Evolutionary conservation across 495 filamentous ascomycete species (phyloP).

Genomic region (Hypomontagnella monticulosa): DNA sequence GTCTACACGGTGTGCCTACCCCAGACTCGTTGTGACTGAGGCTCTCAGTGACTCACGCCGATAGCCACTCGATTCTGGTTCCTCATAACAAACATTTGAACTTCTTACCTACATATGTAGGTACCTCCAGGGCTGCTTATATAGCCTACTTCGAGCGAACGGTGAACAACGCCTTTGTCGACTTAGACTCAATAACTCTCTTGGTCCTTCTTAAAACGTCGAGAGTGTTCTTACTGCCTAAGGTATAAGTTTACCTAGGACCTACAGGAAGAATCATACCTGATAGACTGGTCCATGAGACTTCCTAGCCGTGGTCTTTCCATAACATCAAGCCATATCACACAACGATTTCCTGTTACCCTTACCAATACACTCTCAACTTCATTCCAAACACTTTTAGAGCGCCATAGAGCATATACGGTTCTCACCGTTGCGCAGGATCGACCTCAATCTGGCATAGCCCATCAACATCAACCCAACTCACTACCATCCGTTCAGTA

Average conservation of each 20-base stretch:
- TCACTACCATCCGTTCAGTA: conserved; percentile 1
- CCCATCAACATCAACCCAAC: background rate
- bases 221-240: no score
- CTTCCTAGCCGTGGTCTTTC: background rate
- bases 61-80: background rate
- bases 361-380: background rate
- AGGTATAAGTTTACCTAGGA: background rate
- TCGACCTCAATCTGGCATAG: background rate
- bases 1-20: background rate
- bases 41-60: conserved; percentile 28
- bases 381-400: background rate
- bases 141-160: no score
- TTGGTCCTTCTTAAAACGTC: no score
- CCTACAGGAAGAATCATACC: background rate
- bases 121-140: no score
- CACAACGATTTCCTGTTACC: background rate
- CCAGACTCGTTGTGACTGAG: background rate
- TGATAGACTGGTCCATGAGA: background rate
- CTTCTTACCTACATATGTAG: no score
- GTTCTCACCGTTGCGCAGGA: background rate
- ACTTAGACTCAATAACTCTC: no score
- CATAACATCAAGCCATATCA: background rate
- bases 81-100: no score
- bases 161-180: no score
- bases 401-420: background rate